Evolutionary conservation across 306 rosid genomes (phyloP).

Genomic region (Gastrolobium bilobum): DNA sequence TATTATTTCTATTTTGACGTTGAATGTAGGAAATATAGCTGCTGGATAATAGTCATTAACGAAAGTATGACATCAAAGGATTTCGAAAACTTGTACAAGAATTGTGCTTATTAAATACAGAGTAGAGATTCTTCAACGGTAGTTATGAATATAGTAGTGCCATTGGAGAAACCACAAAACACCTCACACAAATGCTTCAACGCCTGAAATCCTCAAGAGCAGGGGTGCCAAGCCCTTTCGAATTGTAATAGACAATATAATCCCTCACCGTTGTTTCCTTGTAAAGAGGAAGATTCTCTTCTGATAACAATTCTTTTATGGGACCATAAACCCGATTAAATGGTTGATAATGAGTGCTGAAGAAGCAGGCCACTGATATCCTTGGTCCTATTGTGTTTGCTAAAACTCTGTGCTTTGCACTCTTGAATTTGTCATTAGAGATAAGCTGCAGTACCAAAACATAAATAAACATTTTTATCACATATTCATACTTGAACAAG

Average conservation of each 20-base stretch:
- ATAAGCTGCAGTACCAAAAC: conserved; percentile 22
- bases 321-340: conserved; percentile 12
- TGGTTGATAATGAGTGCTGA: conserved; percentile 7
- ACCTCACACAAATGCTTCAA: neutral
- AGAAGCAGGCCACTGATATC: conserved; percentile 35
- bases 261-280: conserved; percentile 19
- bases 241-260: neutral
- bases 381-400: conserved; percentile 34
- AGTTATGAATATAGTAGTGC: neutral
- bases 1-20: too few relatives aligned
- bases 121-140: neutral
- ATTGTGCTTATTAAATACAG: neutral
- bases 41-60: too few relatives aligned
- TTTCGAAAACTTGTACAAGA: neutral
- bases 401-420: conserved; percentile 35
- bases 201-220: conserved; percentile 24
- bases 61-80: too few relatives aligned
- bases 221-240: conserved; percentile 12
- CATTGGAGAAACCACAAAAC: neutral
- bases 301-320: conserved; percentile 29
- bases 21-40: too few relatives aligned
- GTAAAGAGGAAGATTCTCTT: conserved; percentile 17
- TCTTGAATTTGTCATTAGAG: conserved; percentile 37
- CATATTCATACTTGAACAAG: neutral
- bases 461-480: neutral